Percentiles rank a stretch among this genome's conserved stretches.
Evolutionary conservation across 2,329 filamentous ascomycete species (phyloP).

Genomic region (Penicillium sp.): DNA sequence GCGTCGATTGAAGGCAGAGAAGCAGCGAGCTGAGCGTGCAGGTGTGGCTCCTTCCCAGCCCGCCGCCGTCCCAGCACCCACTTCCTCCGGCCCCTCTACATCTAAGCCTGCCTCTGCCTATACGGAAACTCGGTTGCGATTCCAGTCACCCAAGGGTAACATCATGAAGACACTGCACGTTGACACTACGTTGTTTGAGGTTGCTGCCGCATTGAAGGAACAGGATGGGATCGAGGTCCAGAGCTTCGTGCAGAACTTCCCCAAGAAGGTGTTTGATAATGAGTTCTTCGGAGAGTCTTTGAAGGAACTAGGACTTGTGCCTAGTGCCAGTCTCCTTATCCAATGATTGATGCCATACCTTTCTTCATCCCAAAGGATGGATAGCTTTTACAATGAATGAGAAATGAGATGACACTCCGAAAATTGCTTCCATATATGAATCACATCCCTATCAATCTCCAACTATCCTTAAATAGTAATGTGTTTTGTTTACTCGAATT

Average conservation of each 20-base stretch:
- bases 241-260: slow-evolving; percentile 79
- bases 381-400: slow-evolving; percentile 8
- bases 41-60: slow-evolving; percentile 53
- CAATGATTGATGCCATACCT: slow-evolving; percentile 28
- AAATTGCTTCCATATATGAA: background rate
- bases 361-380: background rate
- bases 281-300: slow-evolving; percentile 82
- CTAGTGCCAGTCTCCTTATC: slow-evolving; percentile 80
- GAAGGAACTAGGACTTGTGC: slow-evolving; percentile 82
- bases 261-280: slow-evolving; percentile 65
- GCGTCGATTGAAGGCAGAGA: slow-evolving; percentile 72
- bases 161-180: slow-evolving; percentile 80
- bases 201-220: slow-evolving; percentile 64
- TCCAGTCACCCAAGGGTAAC: slow-evolving; percentile 68
- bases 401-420: slow-evolving; percentile 5
- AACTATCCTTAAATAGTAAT: background rate
- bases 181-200: slow-evolving; percentile 85
- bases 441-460: background rate
- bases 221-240: slow-evolving; percentile 63
- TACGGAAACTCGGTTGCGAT: slow-evolving; percentile 68
- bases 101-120: slow-evolving; percentile 62
- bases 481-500: background rate
- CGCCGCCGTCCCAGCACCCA: slow-evolving; percentile 37
- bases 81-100: slow-evolving; percentile 41
- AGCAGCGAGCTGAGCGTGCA: slow-evolving; percentile 75